These are phyloP conservation scores for Aspergillus neotritici DNA, from an alignment of 2,329 filamentous ascomycete species.

Conservation along the genomic window DNA sequence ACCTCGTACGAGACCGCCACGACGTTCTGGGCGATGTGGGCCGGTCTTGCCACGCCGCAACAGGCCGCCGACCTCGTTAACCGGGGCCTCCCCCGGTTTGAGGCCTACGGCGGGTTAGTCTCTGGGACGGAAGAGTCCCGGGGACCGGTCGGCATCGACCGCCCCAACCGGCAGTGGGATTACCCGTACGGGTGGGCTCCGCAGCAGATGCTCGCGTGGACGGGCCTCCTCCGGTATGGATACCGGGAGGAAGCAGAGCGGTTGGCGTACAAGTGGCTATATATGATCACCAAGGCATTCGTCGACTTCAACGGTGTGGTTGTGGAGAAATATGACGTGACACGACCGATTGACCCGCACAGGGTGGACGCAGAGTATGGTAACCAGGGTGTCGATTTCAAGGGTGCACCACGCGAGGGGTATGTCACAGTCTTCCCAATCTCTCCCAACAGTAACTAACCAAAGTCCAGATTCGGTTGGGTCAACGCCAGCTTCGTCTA, in stretches of 20 bases:
- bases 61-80: slow-evolving; percentile 81
- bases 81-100: slow-evolving; percentile 78
- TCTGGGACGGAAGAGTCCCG: slow-evolving; percentile 87
- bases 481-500: slow-evolving; percentile 98
- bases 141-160: slow-evolving; percentile 68
- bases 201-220: slow-evolving; percentile 98
- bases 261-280: slow-evolving; percentile 91
- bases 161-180: slow-evolving; percentile 97
- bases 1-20: slow-evolving; percentile 85
- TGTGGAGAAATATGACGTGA: slow-evolving; percentile 98
- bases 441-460: slow-evolving; percentile 1
- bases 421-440: slow-evolving; percentile 47
- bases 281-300: slow-evolving; percentile 97
- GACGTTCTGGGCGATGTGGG: slow-evolving; percentile 97
- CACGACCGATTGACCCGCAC: slow-evolving; percentile 80
- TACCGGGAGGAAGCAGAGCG: slow-evolving; percentile 86
- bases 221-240: slow-evolving; percentile 82
- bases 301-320: slow-evolving; percentile 98
- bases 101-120: slow-evolving; percentile 78
- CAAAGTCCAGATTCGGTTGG: slow-evolving; percentile 75
- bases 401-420: slow-evolving; percentile 93
- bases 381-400: slow-evolving; percentile 92
- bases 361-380: slow-evolving; percentile 95
- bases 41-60: slow-evolving; percentile 74
- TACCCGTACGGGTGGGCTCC: slow-evolving; percentile 98